phyloP scores from a whole-genome alignment of 768 basidiomycete species.

The Suillus subluteus region DNA sequence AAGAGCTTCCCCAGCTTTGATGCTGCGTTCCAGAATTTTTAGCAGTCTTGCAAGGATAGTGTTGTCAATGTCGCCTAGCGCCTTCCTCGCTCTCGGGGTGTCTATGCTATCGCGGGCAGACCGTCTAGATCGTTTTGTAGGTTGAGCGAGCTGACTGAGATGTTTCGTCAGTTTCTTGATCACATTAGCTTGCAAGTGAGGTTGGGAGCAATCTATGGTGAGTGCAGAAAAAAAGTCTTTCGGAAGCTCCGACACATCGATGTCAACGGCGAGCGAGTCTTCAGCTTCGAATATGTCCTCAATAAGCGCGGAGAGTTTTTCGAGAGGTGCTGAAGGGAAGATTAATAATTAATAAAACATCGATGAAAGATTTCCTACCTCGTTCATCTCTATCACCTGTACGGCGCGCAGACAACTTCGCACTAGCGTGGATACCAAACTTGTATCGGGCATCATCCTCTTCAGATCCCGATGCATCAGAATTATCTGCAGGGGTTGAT shows the following conservation, averaged over 20 bases:
- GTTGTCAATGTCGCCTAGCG: conserved; percentile 71
- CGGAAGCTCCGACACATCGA: conserved; percentile 52
- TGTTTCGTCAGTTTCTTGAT: conserved; percentile 73
- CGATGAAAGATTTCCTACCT: conserved; percentile 43
- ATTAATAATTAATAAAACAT: conserved; percentile 9
- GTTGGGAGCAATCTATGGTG: conserved; percentile 59
- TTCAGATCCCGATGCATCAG: conserved; percentile 37
- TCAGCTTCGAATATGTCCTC: conserved; percentile 88
- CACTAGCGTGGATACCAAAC: conserved; percentile 33
- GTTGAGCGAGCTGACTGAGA: conserved; percentile 67
- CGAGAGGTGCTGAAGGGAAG: conserved; percentile 55
- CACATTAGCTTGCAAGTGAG: conserved; percentile 58
- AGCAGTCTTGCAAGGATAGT: conserved; percentile 64
- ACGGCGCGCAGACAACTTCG: conserved; percentile 56
- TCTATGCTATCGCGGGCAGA: conserved; percentile 39
- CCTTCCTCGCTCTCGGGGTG: conserved; percentile 54
- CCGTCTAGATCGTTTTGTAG: conserved; percentile 69
- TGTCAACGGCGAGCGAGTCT: conserved; percentile 66
- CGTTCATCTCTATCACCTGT: conserved; percentile 80
- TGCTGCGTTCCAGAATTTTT: conserved; percentile 78
- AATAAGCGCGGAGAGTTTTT: conserved; percentile 75
- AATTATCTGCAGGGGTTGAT: conserved; percentile 56
- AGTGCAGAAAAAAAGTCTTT: conserved; percentile 66
- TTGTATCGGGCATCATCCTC: conserved; percentile 36
- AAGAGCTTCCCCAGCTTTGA: conserved; percentile 74